A percentile compares a stretch with the other conserved stretches of the same genome.
Conservation (phyloP, 2,329 filamentous ascomycete species). For the Blastomyces emzantsi region DNA sequence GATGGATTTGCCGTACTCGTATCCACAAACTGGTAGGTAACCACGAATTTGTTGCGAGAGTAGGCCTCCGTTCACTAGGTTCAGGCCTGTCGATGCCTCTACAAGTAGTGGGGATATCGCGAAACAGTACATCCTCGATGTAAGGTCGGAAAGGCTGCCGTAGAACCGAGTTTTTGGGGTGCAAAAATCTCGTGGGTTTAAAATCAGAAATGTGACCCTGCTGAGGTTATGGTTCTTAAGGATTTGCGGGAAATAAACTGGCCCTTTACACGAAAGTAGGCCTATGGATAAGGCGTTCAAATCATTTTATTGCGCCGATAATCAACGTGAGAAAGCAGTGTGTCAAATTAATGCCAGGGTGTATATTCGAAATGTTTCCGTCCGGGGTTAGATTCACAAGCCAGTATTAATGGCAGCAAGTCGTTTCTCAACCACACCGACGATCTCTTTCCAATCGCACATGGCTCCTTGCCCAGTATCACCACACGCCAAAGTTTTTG, state of each 20-base stretch:
- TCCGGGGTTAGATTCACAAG: no score
- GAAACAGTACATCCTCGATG: not conserved
- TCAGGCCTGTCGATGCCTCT: not conserved
- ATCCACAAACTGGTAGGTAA: not conserved
- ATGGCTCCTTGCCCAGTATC: conserved; percentile 72
- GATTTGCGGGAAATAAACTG: not conserved
- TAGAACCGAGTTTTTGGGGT: not conserved
- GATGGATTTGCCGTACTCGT: not conserved
- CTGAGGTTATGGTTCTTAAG: not conserved
- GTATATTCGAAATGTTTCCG: not conserved
- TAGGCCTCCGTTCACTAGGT: not conserved
- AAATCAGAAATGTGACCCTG: not conserved
- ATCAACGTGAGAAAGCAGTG: not conserved
- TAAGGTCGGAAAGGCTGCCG: not conserved
- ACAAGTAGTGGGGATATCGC: not conserved
- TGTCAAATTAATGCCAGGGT: not conserved
- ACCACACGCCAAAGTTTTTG: conserved; percentile 59
- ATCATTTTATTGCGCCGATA: not conserved
- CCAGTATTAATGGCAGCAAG: not conserved
- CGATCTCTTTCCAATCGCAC: conserved; percentile 65
- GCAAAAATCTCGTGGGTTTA: not conserved
- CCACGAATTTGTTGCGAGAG: not conserved
- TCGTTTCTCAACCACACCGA: conserved; percentile 49
- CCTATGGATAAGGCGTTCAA: not conserved
- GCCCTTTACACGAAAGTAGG: not conserved